Conservation (phyloP, 73 alveolate species). For the Paramecium pentaurelia region DNA sequence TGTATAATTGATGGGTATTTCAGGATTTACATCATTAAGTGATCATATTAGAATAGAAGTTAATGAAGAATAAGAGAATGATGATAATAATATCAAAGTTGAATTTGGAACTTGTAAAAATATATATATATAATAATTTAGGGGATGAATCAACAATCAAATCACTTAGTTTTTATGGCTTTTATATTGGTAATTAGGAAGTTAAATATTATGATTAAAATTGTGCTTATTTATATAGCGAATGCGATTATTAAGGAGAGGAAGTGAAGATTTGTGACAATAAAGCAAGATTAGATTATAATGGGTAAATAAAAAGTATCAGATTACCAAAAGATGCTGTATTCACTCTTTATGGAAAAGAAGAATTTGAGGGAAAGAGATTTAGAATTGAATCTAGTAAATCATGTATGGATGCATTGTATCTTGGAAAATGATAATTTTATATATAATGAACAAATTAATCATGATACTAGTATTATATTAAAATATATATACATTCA, state of each 20-base stretch:
- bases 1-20: neutral
- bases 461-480: neutral
- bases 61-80: neutral
- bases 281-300: neutral
- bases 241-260: conserved; percentile 17
- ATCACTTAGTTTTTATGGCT: neutral
- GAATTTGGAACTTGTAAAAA: conserved; percentile 36
- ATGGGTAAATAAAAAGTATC: conserved; percentile 10
- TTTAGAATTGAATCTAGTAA: neutral
- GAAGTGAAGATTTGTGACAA: neutral
- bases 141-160: conserved; percentile 29
- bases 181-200: neutral
- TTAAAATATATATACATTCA: neutral
- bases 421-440: neutral
- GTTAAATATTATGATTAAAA: conserved; percentile 1
- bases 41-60: conserved; percentile 10
- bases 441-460: neutral
- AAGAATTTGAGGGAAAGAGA: neutral
- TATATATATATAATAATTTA: neutral
- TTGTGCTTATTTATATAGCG: conserved; percentile 42
- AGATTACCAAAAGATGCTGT: conserved; percentile 25
- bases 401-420: conserved; percentile 14
- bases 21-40: neutral
- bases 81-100: neutral
- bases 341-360: conserved; percentile 1